Base-by-base conservation (phyloP, 768 basidiomycete species). In the Amanita jacksonii region DNA sequence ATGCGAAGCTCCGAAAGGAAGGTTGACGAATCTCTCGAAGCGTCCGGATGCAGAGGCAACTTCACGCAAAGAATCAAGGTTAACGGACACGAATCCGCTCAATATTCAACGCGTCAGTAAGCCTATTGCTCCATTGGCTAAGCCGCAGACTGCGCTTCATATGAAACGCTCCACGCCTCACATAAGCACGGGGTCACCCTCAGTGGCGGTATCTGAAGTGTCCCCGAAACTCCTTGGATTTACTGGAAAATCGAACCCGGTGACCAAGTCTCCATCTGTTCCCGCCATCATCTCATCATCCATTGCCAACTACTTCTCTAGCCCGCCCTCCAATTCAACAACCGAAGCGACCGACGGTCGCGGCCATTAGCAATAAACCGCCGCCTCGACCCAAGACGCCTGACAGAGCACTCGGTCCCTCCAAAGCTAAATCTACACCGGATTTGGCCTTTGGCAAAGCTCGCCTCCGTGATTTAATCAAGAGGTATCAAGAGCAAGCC, bases 371-470 rank as follows among this genome's bases (percentile, higher is more conserved):
- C 4, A 38, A 15, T 19, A 38, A 38, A 28, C 16, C 25, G 1
- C 30, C 22, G 12, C 5, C 27, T 28, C 24, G 12, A 3, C 7
- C 16, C 7, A 28, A 37, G 20, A 18, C 33, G 3, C 18, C 44
- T n/a, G 28, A 4, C 31, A 38, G 35, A 31, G 8, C 49, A 19
- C 41, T 43, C 20, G 46, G 42, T 34, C 19, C 55, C 8, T 36
- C 51, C 24, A 53, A 55, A 30, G 41, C 47, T 9, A 46, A 52
- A 12, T 44, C 57, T 23, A 49, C 54, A 7, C 44, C 53, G 5
- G 80, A 83, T 32, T 58, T 82, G 46, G 81, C 76, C 8, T 86
- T 87, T 62, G 85, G 85, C 10, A 80, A 87, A 60, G 84, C 85
- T 10, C 67, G 80, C 48, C 61, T 88, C 51, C 66, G 83, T 45